A percentile compares a stretch with the other conserved stretches of the same genome.
These are phyloP conservation scores for Oenanthe sinensis DNA, from an alignment of 129 eudicot species.

Conservation along the genomic window DNA sequence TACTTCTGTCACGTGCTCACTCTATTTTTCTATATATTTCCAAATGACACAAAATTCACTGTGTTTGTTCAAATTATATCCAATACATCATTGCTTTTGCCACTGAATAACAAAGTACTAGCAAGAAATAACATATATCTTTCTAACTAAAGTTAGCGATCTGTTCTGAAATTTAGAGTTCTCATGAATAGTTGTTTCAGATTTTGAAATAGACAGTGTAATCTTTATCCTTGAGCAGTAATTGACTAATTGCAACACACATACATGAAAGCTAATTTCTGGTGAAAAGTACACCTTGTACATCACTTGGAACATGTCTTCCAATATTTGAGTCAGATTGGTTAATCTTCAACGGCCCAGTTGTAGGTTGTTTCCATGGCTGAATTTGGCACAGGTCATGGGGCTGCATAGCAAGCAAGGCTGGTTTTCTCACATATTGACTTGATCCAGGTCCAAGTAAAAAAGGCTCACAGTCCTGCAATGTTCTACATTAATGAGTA, in stretches of 20 bases:
- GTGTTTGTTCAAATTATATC: not conserved
- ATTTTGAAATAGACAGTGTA: too few relatives aligned
- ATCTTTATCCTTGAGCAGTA: not conserved
- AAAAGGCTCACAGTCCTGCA: slow-evolving; percentile 48
- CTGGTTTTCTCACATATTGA: slow-evolving; percentile 37
- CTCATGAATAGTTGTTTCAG: not conserved
- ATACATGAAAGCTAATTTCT: not conserved
- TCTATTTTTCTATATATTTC: not conserved
- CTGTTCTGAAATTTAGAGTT: not conserved
- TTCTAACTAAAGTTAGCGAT: not conserved
- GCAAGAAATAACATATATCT: not conserved
- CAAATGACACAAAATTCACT: not conserved
- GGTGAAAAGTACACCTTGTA: slow-evolving; percentile 32
- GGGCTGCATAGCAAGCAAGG: slow-evolving; percentile 23
- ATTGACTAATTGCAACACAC: not conserved
- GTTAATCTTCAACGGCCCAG: slow-evolving; percentile 19
- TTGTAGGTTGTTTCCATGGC: slow-evolving; percentile 26
- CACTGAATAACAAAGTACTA: not conserved
- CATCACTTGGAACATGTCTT: slow-evolving; percentile 37
- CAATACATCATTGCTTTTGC: not conserved
- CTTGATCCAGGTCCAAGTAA: slow-evolving; percentile 35
- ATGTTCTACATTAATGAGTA: not conserved
- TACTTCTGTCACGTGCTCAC: not conserved
- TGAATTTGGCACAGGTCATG: slow-evolving; percentile 23
- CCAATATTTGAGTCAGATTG: slow-evolving; percentile 27